Conservation (phyloP, 106 monocot species). For the Phalaenopsis equestris region DNA sequence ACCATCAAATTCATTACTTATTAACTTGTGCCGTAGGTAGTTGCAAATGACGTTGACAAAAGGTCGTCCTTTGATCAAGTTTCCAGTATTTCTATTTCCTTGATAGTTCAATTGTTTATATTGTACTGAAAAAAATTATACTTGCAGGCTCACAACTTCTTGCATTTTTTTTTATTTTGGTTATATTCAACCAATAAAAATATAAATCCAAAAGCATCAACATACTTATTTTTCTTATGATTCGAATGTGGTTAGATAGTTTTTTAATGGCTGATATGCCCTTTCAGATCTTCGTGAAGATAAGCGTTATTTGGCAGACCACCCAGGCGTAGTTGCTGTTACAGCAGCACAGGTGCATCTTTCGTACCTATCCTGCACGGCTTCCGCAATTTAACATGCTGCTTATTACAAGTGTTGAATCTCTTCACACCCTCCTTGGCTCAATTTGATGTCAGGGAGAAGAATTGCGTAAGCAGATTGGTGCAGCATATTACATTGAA, state of each 20-base stretch:
- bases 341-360: constrained; percentile 48
- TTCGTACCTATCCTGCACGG: neutral
- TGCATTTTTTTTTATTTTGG: neutral
- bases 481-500: constrained; percentile 79
- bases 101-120: neutral
- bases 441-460: constrained; percentile 49
- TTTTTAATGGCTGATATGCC: neutral
- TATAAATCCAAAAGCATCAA: neutral
- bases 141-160: neutral
- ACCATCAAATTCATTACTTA: neutral
- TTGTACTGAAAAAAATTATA: neutral
- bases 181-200: neutral
- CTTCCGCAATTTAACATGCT: neutral
- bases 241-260: neutral
- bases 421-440: neutral
- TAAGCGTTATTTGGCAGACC: constrained; percentile 65
- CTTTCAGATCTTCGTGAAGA: constrained; percentile 86
- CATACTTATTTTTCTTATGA: neutral
- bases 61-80: neutral
- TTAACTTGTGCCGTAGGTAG: neutral
- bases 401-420: neutral
- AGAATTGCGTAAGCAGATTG: constrained; percentile 68
- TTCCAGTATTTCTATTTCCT: neutral
- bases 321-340: constrained; percentile 62
- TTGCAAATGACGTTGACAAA: neutral